Evolutionary conservation across 225 moss, liverwort and hornwort species (phyloP), one percentile per base, ranked within the genome.

Genomic region (Marchantia paleacea): DNA sequence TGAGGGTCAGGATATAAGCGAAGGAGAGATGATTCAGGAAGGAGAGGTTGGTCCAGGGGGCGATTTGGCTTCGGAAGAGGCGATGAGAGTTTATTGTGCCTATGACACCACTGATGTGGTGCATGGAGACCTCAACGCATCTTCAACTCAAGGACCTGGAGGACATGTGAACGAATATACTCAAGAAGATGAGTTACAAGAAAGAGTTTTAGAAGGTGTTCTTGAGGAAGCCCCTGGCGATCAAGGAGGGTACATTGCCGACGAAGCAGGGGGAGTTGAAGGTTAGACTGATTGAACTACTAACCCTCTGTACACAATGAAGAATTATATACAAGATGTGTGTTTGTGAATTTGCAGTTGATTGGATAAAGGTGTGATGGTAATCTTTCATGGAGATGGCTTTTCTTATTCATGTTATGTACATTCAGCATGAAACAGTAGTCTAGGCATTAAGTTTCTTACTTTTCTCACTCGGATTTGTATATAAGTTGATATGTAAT

Each of bases 171-270:
- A 78, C 67, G 81, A 87, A 55, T 84, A 79, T 80, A 51, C 65
- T 26, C 84, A 87, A 69, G 87, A 84, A 80, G 82, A 83, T 54
- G 83, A 82, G 0, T 22, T 68, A 69, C 84, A 87, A 64, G 81
- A 87, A 76, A 83, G 55, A 31, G 72, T 67, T 18, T 16, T 82
- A 0, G 80, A 87, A 15, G 87, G 73, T 22, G 78, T 79, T 63
- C 76, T 68, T 8, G 83, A 76, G 13, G 86, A 69, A 14, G 82
- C 52, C 11, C 18, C 47, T 12, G 82, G 25, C 60, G 80, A 71
- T 29, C 85, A 87, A 22, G 75, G 52, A 20, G 76, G 54, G 9
- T 87, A 71, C 25, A 3, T 81, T 26, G 39, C 81, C 12, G 81
- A 86, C 61, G 84, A 84, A 54, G 63, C 31, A 15, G 81, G 47